Percentiles rank a stretch among this genome's conserved stretches.
phyloP scores from a whole-genome alignment of 1,284 basidiomycete genomes.

The Ceratobasidium sp. region DNA sequence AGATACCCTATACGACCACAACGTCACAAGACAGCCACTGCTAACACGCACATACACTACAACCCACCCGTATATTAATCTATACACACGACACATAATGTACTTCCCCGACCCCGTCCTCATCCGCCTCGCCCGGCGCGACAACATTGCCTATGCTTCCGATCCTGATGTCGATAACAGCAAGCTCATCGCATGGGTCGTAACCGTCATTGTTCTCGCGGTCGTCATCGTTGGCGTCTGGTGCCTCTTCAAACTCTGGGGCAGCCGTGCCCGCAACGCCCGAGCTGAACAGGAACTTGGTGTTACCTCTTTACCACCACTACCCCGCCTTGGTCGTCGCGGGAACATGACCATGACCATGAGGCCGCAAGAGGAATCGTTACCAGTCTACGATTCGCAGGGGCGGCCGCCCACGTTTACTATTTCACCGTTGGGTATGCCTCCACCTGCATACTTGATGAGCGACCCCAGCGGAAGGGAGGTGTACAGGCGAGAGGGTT shows the following conservation, averaged over 20 bases:
- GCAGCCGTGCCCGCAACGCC: conserved; percentile 20
- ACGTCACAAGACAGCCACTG: neutral
- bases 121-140: neutral
- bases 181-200: conserved; percentile 23
- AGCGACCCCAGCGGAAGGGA: conserved; percentile 3
- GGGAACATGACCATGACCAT: neutral
- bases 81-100: neutral
- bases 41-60: neutral
- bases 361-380: conserved; percentile 8
- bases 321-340: neutral
- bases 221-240: conserved; percentile 27
- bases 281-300: conserved; percentile 26
- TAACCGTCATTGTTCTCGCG: conserved; percentile 18
- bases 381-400: conserved; percentile 16
- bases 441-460: conserved; percentile 29
- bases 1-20: conserved; percentile 7
- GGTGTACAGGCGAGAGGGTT: neutral
- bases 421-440: conserved; percentile 1
- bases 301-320: conserved; percentile 6
- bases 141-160: neutral
- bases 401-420: conserved; percentile 21
- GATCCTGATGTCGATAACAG: neutral
- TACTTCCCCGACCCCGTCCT: conserved; percentile 6
- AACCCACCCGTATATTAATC: neutral
- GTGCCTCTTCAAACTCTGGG: conserved; percentile 33